Evolutionary conservation across 2,329 filamentous ascomycete genomes (phyloP).

Genomic region (Claviceps sp.): DNA sequence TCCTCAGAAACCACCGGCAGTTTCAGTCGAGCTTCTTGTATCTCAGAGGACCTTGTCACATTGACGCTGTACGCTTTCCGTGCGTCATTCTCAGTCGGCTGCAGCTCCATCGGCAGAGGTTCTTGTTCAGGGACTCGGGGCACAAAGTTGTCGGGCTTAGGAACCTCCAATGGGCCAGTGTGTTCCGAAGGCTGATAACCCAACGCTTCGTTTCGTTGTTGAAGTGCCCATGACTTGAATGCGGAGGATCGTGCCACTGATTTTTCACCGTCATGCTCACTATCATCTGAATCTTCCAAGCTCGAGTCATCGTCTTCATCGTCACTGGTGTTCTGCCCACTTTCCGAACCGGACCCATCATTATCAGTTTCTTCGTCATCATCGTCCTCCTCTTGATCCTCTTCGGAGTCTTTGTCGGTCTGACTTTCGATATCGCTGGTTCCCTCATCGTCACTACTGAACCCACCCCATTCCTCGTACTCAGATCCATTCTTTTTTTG

Average conservation of each 20-base stretch:
- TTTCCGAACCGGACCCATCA: constrained; percentile 15
- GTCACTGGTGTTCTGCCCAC: constrained; percentile 14
- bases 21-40: constrained; percentile 65
- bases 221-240: constrained; percentile 88
- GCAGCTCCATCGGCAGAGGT: constrained; percentile 52
- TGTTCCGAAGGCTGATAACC: constrained; percentile 43
- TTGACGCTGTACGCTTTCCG: constrained; percentile 66
- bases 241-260: constrained; percentile 38
- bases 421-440: constrained; percentile 1
- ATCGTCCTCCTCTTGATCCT: constrained; percentile 15
- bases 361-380: constrained; percentile 14
- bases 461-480: constrained; percentile 47
- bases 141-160: constrained; percentile 47
- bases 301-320: constrained; percentile 19
- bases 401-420: constrained; percentile 12
- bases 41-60: constrained; percentile 54
- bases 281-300: constrained; percentile 16
- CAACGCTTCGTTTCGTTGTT: constrained; percentile 72
- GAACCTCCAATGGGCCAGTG: constrained; percentile 34
- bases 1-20: constrained; percentile 90
- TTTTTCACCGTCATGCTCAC: constrained; percentile 14
- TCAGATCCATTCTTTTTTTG: constrained; percentile 23
- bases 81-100: constrained; percentile 42
- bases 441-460: constrained; percentile 36
- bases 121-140: constrained; percentile 58